Conservation (phyloP, 1,284 basidiomycete species). For the Rhodotorula sp. region DNA sequence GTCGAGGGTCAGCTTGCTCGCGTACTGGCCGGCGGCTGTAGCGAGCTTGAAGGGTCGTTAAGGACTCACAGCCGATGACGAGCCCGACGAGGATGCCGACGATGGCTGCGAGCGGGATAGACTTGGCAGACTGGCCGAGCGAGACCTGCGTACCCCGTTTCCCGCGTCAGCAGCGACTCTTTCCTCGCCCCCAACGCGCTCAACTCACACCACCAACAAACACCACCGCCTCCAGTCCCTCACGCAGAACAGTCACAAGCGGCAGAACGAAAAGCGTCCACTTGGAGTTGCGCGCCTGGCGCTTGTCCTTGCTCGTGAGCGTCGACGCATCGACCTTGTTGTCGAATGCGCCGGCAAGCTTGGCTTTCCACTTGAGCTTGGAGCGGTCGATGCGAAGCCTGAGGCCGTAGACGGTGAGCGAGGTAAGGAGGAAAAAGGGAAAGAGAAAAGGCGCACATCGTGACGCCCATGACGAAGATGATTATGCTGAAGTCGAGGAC, state of each 20-base stretch:
- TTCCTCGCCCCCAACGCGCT: no score
- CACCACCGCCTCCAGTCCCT: conserved; percentile 88
- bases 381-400: conserved; percentile 59
- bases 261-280: conserved; percentile 86
- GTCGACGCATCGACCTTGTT: conserved; percentile 47
- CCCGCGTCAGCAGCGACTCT: neutral
- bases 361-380: conserved; percentile 84
- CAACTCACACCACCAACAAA: conserved; percentile 77
- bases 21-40: conserved; percentile 45
- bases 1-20: neutral
- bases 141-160: conserved; percentile 56
- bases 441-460: conserved; percentile 11
- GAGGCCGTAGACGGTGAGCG: neutral
- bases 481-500: conserved; percentile 53
- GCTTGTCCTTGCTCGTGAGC: conserved; percentile 28
- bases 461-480: conserved; percentile 71
- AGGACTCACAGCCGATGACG: conserved; percentile 56
- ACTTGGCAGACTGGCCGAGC: conserved; percentile 69
- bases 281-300: conserved; percentile 50
- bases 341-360: conserved; percentile 75
- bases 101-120: conserved; percentile 85
- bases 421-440: conserved; percentile 59
- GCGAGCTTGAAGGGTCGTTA: conserved; percentile 36
- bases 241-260: conserved; percentile 82
- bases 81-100: conserved; percentile 74